These are phyloP conservation scores for Hippophae tibetana DNA, from an alignment of 306 rosid genomes.

Conservation along the genomic window DNA sequence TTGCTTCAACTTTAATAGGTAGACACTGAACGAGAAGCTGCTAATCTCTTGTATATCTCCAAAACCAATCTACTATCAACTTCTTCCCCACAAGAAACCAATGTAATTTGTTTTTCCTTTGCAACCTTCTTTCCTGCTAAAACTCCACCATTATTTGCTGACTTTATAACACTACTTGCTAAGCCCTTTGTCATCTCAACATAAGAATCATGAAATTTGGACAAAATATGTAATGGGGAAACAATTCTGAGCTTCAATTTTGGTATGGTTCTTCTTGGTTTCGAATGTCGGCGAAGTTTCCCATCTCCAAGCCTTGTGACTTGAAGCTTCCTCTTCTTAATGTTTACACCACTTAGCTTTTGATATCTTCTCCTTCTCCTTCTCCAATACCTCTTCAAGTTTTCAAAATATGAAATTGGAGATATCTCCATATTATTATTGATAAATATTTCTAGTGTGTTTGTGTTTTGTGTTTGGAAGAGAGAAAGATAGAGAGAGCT, in stretches of 20 bases:
- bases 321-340: conserved; percentile 15
- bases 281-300: not conserved
- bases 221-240: conserved; percentile 19
- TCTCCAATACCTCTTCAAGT: conserved; percentile 31
- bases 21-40: conserved; percentile 10
- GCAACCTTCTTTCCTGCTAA: conserved; percentile 21
- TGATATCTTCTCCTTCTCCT: conserved; percentile 21
- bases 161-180: conserved; percentile 11
- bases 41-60: conserved; percentile 33
- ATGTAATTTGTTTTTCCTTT: conserved; percentile 15
- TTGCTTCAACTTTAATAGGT: too few relatives aligned
- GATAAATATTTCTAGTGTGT: too few relatives aligned
- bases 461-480: too few relatives aligned
- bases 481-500: not conserved
- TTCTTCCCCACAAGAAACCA: conserved; percentile 17
- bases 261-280: not conserved
- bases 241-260: not conserved
- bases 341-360: conserved; percentile 14
- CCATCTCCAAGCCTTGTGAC: conserved; percentile 12
- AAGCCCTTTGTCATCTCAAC: conserved; percentile 27
- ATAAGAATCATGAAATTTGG: conserved; percentile 22
- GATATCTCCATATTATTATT: conserved; percentile 20
- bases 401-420: conserved; percentile 9
- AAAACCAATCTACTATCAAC: conserved; percentile 25
- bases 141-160: conserved; percentile 3